Evolutionary conservation across 2,329 filamentous ascomycete species (phyloP), one percentile per base, ranked within the genome.

Genomic region (Paecilomyces niveus): DNA sequence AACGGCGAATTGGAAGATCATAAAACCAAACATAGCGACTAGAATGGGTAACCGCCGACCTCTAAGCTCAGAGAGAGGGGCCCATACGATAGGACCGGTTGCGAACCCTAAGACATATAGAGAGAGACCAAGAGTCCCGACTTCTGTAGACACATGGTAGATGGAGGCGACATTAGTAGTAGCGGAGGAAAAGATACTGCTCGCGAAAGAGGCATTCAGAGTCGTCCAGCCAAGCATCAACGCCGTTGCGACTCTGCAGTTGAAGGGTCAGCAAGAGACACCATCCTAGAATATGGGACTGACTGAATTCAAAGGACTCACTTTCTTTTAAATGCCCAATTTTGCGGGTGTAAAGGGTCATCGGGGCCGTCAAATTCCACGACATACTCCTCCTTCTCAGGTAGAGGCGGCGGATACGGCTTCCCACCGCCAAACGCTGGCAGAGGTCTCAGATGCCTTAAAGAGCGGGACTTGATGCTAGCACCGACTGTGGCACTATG

Each of bases 261-360:
- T 21, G 39, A 15, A 54, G 18, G 9, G 29, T 22, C 57, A 29
- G 60, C 64, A 2, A 55, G 53, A 7, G 5, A 18, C 18, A 18
- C 18, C 15, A 6, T 50, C 60, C 11, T 54, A 60, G 58, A 54
- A 29, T 22, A 22, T 22, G n/a, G 33, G 22, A 45, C 15, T 18
- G 11, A 52, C 54, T 53, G 8, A n/a, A 15, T 45, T 4, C 32
- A 10, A 10, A 31, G 13, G 2, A 79, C 81, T 68, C 73, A 85
- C 85, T 96, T 96, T 78, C 89, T 92, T 69, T 78, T 83, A 57
- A 89, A 68, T 0, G 89, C 82, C 92, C 92, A 96, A 71, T 96
- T 96, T 76, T 93, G 89, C 1, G 90, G 88, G 73, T 96, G 91
- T 60, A 92, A 69, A 2, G 91, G 91, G 67, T 96, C 92, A 63